Evolutionary conservation across 345 rosid species (phyloP), one percentile per base, ranked within the genome.

Genomic region (Brassica rapa): DNA sequence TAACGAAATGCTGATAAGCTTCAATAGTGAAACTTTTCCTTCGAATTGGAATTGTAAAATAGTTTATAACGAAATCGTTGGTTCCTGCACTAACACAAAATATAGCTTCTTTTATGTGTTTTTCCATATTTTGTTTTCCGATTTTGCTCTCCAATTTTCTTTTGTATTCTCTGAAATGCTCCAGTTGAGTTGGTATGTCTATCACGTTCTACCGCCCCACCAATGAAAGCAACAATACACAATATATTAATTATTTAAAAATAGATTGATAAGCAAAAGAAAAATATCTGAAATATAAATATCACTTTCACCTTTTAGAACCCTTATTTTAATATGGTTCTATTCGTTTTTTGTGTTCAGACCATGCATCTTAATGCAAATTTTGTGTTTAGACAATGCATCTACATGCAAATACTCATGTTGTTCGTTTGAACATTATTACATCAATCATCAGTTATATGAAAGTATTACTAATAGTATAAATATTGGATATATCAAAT

Each of bases 1-100:
- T 41, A 69, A 94, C 33, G 80, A 92, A 88, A 37, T 75, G 86
- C 67, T 94, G 83, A 81, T 89, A 94, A 51, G 81, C 81, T 73
- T 82, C 65, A 72, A 87, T 23, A 29, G 87, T 68, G 85, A 69
- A 94, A 74, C 79, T 85, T 25, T 77, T 84, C 62, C 84, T 80
- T 65, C 94, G 84, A 25, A 85, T 39, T 2, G 94, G 96, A 11
- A 94, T 16, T 6, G 33, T 3, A 51, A 27, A 68, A 77, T 81
- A 81, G 15, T 37, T 72, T 9, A 81, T 30, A 63, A 81, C 68
- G 24, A 77, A 81, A 56, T 81, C 84, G 11, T 81, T 81, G 41
- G 84, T 81, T 68, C 81, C 84, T 55, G 84, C 84, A 77, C 84
- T 81, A 14, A 81, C 39, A 35, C 73, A 14, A 72, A 59, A 81